Base-by-base conservation (phyloP, 129 eudicot genomes). In the Saposhnikovia divaricata region DNA sequence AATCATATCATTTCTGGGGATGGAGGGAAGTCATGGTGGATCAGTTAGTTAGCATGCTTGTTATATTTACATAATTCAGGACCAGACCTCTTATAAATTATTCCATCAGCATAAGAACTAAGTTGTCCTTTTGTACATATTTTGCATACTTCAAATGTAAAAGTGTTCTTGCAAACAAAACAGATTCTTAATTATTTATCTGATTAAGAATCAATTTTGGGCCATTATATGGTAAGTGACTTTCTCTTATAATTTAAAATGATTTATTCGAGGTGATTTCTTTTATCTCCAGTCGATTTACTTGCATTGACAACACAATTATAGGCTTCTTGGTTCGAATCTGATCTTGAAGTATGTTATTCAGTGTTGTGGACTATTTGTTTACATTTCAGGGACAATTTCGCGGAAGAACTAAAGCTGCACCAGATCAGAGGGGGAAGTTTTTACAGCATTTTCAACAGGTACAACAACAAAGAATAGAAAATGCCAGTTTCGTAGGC, bases 371-470 rank as follows among this genome's bases (percentile, higher is more conserved):
- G 37, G 39, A 42, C 55, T 19, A 42, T 43, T 13, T 50, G 12
- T 73, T 25, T 82, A 74, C 69, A 66, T 31, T 79, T 74, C 80
- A 90, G 94, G 93, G 93, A 46, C 98, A 92, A 76, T 45, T 90
- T 39, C 97, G 97, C 81, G 96, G 97, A 86, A 92, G 99, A 86
- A 84, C 99, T 74, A 97, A 96, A 86, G 88, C 92, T 85, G 93
- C 96, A 75, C 98, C 98, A 70, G 99, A 96, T 81, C 97, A 89
- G 76, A 87, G 98, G 84, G 99, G 92, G 97, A 88, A 96, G 83
- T 96, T 82, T 86, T 81, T 96, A 77, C 99, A 96, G 80, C 84
- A 92, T 78, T 89, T 82, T 66, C 99, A 96, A 88, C 97, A 95
- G 84, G 93, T 90, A 43, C 95, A 92, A 84, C 98, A 89, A 82